phyloP scores from a whole-genome alignment of 495 filamentous ascomycete species.

The Talaromyces stipitatus region DNA sequence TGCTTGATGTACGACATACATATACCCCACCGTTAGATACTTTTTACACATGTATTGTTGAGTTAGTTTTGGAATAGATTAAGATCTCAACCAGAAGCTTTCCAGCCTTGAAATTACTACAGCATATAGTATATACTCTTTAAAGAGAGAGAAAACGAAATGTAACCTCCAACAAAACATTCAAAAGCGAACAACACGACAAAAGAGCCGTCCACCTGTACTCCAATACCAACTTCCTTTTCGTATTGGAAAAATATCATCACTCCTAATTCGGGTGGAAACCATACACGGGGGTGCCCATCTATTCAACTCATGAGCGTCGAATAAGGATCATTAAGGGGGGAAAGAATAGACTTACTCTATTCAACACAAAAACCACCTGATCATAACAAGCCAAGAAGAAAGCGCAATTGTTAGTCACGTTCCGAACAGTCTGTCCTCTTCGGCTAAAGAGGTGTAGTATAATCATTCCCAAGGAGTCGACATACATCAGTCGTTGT shows the following conservation, averaged over 20 bases:
- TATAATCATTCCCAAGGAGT: background rate
- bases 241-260: no score
- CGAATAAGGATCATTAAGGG: background rate
- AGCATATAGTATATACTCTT: no score
- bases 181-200: no score
- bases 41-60: background rate
- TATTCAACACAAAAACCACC: constrained; percentile 54
- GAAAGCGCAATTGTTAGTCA: background rate
- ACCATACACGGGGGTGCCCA: background rate
- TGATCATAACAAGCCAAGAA: constrained; percentile 14
- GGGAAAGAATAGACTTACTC: constrained; percentile 22
- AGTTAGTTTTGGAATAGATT: background rate
- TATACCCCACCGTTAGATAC: background rate
- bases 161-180: background rate
- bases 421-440: background rate
- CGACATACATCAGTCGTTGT: background rate
- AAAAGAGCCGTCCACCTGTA: no score
- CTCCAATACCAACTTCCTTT: no score
- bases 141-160: no score
- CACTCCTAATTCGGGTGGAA: background rate
- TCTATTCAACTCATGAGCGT: background rate
- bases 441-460: background rate
- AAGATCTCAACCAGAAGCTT: background rate
- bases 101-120: no score
- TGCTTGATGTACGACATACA: background rate